phyloP scores from a whole-genome alignment of 805 yeast species.

The Lipomyces chichibuensis region DNA sequence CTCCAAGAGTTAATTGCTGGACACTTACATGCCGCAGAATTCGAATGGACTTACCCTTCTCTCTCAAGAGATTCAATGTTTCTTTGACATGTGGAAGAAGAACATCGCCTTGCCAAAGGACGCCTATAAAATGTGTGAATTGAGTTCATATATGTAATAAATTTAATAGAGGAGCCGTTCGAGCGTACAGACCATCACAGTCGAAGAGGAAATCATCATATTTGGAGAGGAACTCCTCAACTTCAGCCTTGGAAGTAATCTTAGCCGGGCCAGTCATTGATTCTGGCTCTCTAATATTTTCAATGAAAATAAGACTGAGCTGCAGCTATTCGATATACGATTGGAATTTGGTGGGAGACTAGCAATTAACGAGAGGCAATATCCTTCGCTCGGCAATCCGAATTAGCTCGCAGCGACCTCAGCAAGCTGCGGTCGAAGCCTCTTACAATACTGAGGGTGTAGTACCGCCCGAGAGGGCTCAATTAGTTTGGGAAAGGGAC shows the following conservation, averaged over 20 bases:
- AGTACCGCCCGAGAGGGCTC: neutral
- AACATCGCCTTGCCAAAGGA: constrained; percentile 87
- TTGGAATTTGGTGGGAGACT: neutral
- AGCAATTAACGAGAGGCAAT: neutral
- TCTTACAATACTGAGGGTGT: neutral
- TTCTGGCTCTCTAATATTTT: neutral
- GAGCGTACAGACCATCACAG: constrained; percentile 64
- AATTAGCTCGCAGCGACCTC: neutral
- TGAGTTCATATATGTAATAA: neutral
- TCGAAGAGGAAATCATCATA: constrained; percentile 91
- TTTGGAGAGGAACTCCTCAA: constrained; percentile 57
- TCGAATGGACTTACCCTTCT: constrained; percentile 29
- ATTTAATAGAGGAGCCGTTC: no score
- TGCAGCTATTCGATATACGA: neutral
- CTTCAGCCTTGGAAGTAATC: constrained; percentile 53
- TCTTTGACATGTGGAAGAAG: constrained; percentile 78
- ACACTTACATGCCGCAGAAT: neutral
- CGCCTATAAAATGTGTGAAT: constrained; percentile 50
- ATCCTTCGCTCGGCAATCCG: neutral
- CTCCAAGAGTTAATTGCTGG: neutral
- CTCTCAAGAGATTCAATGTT: constrained; percentile 64
- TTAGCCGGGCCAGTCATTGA: constrained; percentile 48
- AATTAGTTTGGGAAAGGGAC: no score
- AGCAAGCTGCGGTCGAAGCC: neutral
- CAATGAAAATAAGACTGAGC: neutral